Evolutionary conservation across 495 filamentous ascomycete genomes (phyloP).

Genomic region (Lasiosphaeria ovina): DNA sequence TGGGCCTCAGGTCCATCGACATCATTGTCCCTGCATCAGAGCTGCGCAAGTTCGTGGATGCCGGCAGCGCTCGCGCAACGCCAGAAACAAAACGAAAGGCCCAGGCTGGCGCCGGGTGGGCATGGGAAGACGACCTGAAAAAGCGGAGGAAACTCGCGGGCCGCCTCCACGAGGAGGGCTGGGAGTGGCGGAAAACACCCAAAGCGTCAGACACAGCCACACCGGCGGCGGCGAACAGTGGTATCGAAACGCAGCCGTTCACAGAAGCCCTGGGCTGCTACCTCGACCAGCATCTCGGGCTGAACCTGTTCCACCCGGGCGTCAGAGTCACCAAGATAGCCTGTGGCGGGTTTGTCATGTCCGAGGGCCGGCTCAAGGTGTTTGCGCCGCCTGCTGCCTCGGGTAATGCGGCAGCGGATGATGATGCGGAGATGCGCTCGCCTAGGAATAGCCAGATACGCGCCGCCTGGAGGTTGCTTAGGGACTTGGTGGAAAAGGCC

Average conservation of each 20-base stretch:
- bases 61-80: constrained; percentile 1
- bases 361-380: constrained; percentile 44
- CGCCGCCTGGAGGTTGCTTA: constrained; percentile 17
- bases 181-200: constrained; percentile 38
- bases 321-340: constrained; percentile 43
- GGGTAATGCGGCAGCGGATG: neutral
- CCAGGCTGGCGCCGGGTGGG: constrained; percentile 7
- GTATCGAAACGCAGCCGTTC: constrained; percentile 34
- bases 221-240: neutral
- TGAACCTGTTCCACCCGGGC: constrained; percentile 46
- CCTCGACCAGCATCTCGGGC: constrained; percentile 36
- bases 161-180: constrained; percentile 42
- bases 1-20: constrained; percentile 43
- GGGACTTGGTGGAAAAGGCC: constrained; percentile 19
- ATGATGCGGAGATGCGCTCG: neutral
- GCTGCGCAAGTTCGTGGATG: constrained; percentile 24
- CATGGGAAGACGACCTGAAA: constrained; percentile 27
- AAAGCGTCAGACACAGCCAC: neutral
- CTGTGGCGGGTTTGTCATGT: constrained; percentile 46
- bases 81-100: constrained; percentile 11
- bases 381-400: constrained; percentile 24
- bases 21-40: constrained; percentile 40
- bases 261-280: constrained; percentile 43
- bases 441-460: constrained; percentile 5
- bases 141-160: constrained; percentile 40